Base-by-base conservation (phyloP, 495 filamentous ascomycete genomes). In the Tuber calosporum region DNA sequence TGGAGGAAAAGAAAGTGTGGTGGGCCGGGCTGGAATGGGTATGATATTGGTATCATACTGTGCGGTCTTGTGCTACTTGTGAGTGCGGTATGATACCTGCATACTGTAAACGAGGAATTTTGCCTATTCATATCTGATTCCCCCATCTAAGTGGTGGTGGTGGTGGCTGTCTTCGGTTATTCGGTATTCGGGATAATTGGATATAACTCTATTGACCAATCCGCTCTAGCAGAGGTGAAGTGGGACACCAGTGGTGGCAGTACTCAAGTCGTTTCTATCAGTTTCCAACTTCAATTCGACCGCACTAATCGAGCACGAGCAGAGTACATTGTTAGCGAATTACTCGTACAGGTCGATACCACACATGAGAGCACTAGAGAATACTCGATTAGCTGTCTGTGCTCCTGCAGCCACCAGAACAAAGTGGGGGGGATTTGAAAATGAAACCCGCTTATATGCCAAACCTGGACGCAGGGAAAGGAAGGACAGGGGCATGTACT, bases 181-280 rank as follows among this genome's bases (percentile, higher is more conserved):
- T 62, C 53, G 53, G 53, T 62, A 62, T 62, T 62, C 53, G 53
- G 53, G 26, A 34, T 62, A 34, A 62, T 62, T 62, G 53, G 53
- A 4, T 3, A 15, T 30, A 4, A 30, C 9, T 0, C 53, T 2
- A 15, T 62, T 34, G 53, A 34, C 53, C 17, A 34, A 13, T 34
- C 53, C 2, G 48, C 22, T 30, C 48, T n/a, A 13, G 48, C 9
- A 53, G 19, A 2, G 45, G n/a, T 53, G 45, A n/a, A n/a, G 22
- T 48, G 22, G 45, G 20, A 22, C 42, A 45, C 5, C 17, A 4
- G 4, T 4, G 48, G 48, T 58, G 48, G 48, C n/a, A n/a, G n/a
- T n/a, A n/a, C n/a, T n/a, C n/a, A n/a, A n/a, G n/a, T n/a, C 2
- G 22, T 26, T 58, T 3, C n/a, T 8, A n/a, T 26, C 5, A 48